Conservation (phyloP, 2,329 filamentous ascomycete species). For the Botrytis squamosa region DNA sequence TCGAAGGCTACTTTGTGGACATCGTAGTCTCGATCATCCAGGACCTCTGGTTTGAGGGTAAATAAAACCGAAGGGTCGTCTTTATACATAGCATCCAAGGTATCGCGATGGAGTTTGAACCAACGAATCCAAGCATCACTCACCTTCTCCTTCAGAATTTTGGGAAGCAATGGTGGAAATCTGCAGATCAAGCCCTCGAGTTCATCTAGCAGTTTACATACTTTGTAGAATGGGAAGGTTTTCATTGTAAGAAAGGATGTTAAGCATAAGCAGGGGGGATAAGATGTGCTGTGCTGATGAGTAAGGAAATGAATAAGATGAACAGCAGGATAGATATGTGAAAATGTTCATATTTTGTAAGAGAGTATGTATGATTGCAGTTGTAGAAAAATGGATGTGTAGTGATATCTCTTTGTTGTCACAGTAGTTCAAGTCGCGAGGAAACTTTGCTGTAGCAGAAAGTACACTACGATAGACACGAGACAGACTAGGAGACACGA, state of each 20-base stretch:
- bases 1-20: conserved; percentile 63
- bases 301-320: neutral
- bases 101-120: conserved; percentile 63
- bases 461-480: too few species aligned
- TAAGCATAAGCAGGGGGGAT: neutral
- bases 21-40: conserved; percentile 75
- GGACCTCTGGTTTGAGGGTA: conserved; percentile 46
- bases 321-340: neutral
- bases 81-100: conserved; percentile 48
- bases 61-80: conserved; percentile 12
- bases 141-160: conserved; percentile 51
- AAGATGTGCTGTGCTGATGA: neutral
- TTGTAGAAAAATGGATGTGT: neutral
- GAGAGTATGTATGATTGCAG: neutral
- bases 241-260: conserved; percentile 42
- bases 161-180: conserved; percentile 43
- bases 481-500: neutral
- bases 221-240: conserved; percentile 62
- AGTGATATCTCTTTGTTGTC: neutral
- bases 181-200: conserved; percentile 50
- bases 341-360: neutral
- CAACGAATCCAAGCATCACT: conserved; percentile 59
- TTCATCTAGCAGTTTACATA: conserved; percentile 72
- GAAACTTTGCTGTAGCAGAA: neutral
- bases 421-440: neutral